phyloP scores from a whole-genome alignment of 1,139 yeast genomes.

The Zhuliangozyma parablackwelliae region DNA sequence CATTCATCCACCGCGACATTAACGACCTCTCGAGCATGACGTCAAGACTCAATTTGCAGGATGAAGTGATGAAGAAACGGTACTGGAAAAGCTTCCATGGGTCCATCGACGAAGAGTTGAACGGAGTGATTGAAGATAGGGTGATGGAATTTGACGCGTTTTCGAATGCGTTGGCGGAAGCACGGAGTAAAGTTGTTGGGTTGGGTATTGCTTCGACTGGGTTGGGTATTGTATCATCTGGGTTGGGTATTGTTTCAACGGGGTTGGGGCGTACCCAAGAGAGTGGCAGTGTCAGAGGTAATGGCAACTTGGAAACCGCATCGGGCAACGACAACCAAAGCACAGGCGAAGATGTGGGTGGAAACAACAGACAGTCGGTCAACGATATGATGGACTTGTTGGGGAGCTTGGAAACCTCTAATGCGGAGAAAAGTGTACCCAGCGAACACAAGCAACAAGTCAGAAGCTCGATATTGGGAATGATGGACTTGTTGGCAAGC shows the following conservation, averaged over 20 bases:
- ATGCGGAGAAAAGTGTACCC: background rate
- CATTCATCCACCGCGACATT: constrained; percentile 16
- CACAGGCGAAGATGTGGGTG: background rate
- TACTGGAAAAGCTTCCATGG: constrained; percentile 23
- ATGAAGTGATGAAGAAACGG: constrained; percentile 6
- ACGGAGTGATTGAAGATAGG: constrained; percentile 14
- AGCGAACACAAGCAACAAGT: background rate
- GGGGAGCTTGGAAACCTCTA: constrained; percentile 11
- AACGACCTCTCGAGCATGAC: constrained; percentile 4
- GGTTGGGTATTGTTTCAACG: too few relatives aligned
- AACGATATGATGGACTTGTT: constrained; percentile 17
- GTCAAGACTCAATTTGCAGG: background rate
- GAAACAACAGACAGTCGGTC: constrained; percentile 11
- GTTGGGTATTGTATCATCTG: too few relatives aligned
- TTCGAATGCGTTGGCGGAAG: background rate
- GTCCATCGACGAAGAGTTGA: constrained; percentile 28
- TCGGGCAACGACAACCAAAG: background rate
- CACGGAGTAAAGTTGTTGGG: constrained; percentile 3
- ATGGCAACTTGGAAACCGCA: background rate
- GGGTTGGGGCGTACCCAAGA: too few relatives aligned
- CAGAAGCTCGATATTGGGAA: constrained; percentile 16
- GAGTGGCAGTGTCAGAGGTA: background rate
- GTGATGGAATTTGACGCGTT: constrained; percentile 15
- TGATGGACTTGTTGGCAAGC: constrained; percentile 16
- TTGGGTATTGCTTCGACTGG: constrained; percentile 6